Evolutionary conservation across 2,329 filamentous ascomycete genomes (phyloP), one percentile per base, ranked within the genome.

Genomic region (Fusarium hainanense): DNA sequence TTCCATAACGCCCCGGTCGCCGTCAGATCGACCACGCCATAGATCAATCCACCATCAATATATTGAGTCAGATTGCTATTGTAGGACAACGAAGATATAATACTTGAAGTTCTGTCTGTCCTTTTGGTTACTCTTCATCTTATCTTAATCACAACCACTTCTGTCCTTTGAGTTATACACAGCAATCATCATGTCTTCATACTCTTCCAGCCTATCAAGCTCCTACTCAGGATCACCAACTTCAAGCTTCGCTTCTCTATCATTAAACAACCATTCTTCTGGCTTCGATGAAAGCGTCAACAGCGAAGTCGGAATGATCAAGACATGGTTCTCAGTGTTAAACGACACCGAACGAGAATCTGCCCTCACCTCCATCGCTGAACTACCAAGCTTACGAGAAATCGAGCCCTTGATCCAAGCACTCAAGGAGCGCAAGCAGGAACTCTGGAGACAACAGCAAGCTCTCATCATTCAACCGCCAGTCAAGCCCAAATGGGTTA

Each of bases 381-480:
- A 72, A 37, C 62, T 74, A 32, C 64, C 73, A 10, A 72, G 69
- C 20, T 69, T 74, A 7, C 69, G 73, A 43, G 73, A 74, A 42
- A 75, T 74, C 47, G 73, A 74, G 42, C 73, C 73, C 27, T 51
- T 74, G 64, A 74, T 74, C 10, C 73, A 74, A 48, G 66, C 67
- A 25, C 69, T 74, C 42, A 74, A 74, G 46, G 71, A 74, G 10
- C 72, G 73, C 43, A 74, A 74, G 60, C 64, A 71, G 37, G 69
- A 69, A 12, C 46, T 74, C 4, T 74, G 73, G 73, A 70, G 51
- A 41, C 69, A 64, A 47, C 72, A 75, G 30, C 72, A 74, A 50
- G 64, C 74, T 16, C 71, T 74, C 52, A 27, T 74, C 28, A 68
- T 74, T 25, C 73, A 72, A 48, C 73, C 73, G 9, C 59, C 59